Evolutionary conservation across 352 stramenopile genomes (phyloP).

Genomic region (Thraustochytrium sp.): DNA sequence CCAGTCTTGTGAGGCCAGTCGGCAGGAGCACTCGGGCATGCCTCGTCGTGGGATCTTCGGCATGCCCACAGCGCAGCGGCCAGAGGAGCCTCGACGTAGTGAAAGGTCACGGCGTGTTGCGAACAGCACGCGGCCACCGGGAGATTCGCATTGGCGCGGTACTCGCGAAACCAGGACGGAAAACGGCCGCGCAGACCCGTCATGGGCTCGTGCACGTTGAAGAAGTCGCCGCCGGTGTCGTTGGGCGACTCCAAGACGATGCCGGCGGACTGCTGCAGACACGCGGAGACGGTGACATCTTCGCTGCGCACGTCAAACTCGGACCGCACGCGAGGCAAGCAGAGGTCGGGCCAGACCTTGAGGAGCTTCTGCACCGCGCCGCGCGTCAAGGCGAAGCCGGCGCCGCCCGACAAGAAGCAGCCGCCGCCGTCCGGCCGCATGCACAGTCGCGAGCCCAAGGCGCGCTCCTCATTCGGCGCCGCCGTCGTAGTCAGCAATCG

Average conservation of each 20-base stretch:
- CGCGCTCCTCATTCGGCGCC: neutral
- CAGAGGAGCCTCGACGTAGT: constrained; percentile 24
- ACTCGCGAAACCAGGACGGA: neutral
- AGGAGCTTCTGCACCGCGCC: neutral
- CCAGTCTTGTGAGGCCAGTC: too few species aligned
- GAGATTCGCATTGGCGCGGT: neutral
- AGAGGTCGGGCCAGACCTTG: neutral
- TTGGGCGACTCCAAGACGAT: neutral
- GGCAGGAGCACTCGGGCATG: too few species aligned
- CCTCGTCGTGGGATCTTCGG: too few species aligned
- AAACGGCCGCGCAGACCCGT: neutral
- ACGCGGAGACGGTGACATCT: neutral
- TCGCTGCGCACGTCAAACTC: neutral
- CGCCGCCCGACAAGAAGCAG: constrained; percentile 12
- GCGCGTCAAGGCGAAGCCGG: neutral
- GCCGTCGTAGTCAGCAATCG: neutral
- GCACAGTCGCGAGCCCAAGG: neutral
- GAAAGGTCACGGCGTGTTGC: neutral
- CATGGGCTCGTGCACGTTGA: constrained; percentile 20
- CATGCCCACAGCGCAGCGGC: neutral
- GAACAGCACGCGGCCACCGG: neutral
- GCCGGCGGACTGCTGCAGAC: neutral
- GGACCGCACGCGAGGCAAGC: neutral
- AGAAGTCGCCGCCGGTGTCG: neutral
- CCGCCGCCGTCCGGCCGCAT: neutral